Conservation (phyloP, 345 rosid genomes). For the Eucalyptus pauciflora region DNA sequence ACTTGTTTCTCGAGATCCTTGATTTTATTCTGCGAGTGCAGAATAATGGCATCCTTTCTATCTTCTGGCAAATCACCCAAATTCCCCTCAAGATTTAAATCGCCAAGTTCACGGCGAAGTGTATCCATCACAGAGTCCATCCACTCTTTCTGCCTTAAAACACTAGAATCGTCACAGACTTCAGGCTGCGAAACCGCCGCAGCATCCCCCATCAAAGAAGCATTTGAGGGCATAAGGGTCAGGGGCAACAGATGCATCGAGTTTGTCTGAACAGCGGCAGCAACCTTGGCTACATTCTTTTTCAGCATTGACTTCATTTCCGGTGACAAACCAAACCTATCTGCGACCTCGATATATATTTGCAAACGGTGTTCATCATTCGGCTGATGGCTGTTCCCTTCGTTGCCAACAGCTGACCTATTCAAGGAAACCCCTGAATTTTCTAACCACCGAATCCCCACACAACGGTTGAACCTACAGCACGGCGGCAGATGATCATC, state of each 20-base stretch:
- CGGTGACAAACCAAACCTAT: conserved; percentile 77
- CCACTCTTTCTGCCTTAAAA: neutral
- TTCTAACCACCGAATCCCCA: conserved; percentile 40
- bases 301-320: conserved; percentile 72
- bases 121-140: neutral
- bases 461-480: conserved; percentile 80
- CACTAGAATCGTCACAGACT: neutral
- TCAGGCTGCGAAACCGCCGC: conserved; percentile 2
- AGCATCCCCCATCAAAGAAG: conserved; percentile 14
- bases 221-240: conserved; percentile 17
- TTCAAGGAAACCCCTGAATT: neutral
- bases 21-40: conserved; percentile 48
- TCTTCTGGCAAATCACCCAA: conserved; percentile 44
- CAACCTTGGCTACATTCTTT: conserved; percentile 85
- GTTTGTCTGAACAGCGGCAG: conserved; percentile 76
- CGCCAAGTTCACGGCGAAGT: neutral
- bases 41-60: conserved; percentile 66
- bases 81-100: conserved; percentile 71
- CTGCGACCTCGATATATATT: conserved; percentile 65
- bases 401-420: neutral
- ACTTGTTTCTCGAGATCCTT: conserved; percentile 72
- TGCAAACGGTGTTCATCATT: conserved; percentile 10
- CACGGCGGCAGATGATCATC: conserved; percentile 35
- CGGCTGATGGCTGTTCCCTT: neutral
- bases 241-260: conserved; percentile 42